Evolutionary conservation across 2,329 filamentous ascomycete species (phyloP).

Genomic region (Hymenoscyphus occultus): DNA sequence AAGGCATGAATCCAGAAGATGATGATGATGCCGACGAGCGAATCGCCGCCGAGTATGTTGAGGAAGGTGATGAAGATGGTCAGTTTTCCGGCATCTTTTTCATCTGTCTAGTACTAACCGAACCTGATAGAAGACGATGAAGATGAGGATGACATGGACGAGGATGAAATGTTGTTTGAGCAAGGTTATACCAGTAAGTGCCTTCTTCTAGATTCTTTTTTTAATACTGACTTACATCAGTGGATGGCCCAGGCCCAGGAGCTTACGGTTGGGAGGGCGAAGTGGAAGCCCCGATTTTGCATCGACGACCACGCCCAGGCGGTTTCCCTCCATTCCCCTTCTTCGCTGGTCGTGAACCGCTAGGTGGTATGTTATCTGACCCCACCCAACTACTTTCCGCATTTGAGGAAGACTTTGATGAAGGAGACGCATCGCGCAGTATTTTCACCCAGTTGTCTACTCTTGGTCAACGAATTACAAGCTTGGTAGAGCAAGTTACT

Average conservation of each 20-base stretch:
- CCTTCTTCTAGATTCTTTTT: neutral
- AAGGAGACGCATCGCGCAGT: neutral
- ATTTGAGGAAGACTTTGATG: neutral
- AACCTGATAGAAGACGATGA: slow-evolving; percentile 59
- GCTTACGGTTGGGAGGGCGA: slow-evolving; percentile 57
- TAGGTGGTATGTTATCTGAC: slow-evolving; percentile 45
- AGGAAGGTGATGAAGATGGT: slow-evolving; percentile 61
- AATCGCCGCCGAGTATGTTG: slow-evolving; percentile 47
- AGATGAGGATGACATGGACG: slow-evolving; percentile 65
- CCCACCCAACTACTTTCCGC: neutral
- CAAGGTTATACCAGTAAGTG: slow-evolving; percentile 56
- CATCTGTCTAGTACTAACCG: slow-evolving; percentile 26
- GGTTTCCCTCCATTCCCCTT: slow-evolving; percentile 59
- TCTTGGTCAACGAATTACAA: neutral
- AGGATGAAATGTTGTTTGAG: slow-evolving; percentile 62
- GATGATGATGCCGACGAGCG: slow-evolving; percentile 41
- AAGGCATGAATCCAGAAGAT: slow-evolving; percentile 50
- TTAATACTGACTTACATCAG: slow-evolving; percentile 9
- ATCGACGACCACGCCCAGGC: slow-evolving; percentile 53
- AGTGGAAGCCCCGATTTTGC: slow-evolving; percentile 47
- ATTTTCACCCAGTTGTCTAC: neutral
- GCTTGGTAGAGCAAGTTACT: neutral
- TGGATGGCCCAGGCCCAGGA: slow-evolving; percentile 34
- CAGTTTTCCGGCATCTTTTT: slow-evolving; percentile 21
- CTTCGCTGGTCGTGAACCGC: slow-evolving; percentile 55